Percentiles rank a stretch among this genome's conserved stretches.
Conservation (phyloP, 106 monocot species). For the Acorus gramineus region DNA sequence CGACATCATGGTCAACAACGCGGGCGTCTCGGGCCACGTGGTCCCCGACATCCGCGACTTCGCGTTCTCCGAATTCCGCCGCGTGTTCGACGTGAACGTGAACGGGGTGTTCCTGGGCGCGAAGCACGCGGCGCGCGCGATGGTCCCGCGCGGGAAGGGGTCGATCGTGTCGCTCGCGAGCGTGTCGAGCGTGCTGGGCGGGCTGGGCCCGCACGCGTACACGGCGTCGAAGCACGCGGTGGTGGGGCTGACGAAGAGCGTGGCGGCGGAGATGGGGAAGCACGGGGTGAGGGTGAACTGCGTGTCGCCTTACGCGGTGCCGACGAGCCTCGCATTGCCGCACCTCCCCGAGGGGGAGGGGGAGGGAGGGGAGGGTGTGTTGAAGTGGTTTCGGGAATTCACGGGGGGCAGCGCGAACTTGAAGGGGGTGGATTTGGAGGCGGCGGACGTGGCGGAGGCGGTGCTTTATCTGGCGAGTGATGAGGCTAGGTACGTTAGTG, state of each 20-base stretch:
- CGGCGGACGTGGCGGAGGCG: conserved; percentile 51
- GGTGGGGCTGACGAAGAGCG: conserved; percentile 49
- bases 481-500: conserved; percentile 13
- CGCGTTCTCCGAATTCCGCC: conserved; percentile 25
- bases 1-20: conserved; percentile 86
- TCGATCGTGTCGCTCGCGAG: conserved; percentile 53
- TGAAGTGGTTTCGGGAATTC: conserved; percentile 29
- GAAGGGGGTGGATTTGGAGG: conserved; percentile 47
- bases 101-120: conserved; percentile 50
- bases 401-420: conserved; percentile 36
- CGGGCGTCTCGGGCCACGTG: conserved; percentile 26
- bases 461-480: conserved; percentile 14
- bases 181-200: conserved; percentile 27
- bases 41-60: conserved; percentile 31
- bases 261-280: conserved; percentile 41
- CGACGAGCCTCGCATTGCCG: conserved; percentile 30
- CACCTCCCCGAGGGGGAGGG: conserved; percentile 21
- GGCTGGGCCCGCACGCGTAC: conserved; percentile 42
- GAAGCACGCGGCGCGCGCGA: conserved; percentile 61
- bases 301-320: conserved; percentile 40
- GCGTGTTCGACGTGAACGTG: conserved; percentile 40
- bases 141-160: conserved; percentile 43
- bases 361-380: conserved; percentile 21
- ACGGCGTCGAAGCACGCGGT: conserved; percentile 49
- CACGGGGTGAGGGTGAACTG: conserved; percentile 66